Base-by-base conservation (phyloP, 2,329 filamentous ascomycete species). In the Bimuria novae-zelandiae region DNA sequence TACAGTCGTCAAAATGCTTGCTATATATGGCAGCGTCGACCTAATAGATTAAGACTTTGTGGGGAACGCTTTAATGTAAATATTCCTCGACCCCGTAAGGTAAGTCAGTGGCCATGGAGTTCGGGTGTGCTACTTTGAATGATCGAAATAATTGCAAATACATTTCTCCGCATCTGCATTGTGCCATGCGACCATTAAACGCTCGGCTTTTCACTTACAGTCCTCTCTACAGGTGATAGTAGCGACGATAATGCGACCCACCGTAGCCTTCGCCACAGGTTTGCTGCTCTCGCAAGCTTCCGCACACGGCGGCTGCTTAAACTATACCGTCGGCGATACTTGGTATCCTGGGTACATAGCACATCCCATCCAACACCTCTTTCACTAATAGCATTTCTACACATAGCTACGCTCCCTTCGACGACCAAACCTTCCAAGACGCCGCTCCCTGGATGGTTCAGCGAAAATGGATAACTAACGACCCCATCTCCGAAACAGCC, bases 301-400 rank as follows among this genome's bases (percentile, higher is more conserved):
- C 8, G 61, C 61, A 1, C 67, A 70, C 30, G 67, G 67, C 19
- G 67, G 67, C 8, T 60, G 59, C 11, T 14, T 67, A 5, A 68
- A 70, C 48, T 70, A 70, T 49, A 69, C 66, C 2, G 65, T 70
- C 4, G 66, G 61, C 19, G 63, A 66, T 10, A 64, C 55, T 17
- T 70, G 66, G 66, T 70, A 69, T 33, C 57, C 62, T 21, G 67
- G 67, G 65, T 68, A 29, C 22, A 21, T n/a, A 23, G 4, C 45
- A 17, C 25, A 32, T 12, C 16, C 21, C 32, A 30, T 45, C 43
- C 39, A 22, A 11, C 4, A 19, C 52, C 14, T 53, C 40, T 7
- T 3, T n/a, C 22, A 19, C 52, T 39, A 32, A 40, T 11, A 3
- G 12, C 5, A 39, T 14, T 16, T 33, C 30, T 16, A n/a, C 33